Conservation (phyloP, 192 early-diverging fungal genomes). For the Linnemannia elongata region DNA sequence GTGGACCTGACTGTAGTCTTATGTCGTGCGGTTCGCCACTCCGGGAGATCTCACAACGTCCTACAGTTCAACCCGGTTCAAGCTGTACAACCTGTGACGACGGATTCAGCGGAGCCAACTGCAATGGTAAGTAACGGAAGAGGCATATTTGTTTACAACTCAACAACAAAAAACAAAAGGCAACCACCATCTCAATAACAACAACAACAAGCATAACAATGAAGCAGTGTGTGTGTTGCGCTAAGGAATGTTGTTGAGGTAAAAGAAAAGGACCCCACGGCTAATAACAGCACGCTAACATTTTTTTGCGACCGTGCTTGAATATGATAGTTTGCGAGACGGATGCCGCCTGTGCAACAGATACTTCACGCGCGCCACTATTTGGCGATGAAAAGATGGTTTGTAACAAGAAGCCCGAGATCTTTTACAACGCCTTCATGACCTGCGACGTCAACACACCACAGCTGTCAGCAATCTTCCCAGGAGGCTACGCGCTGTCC, state of each 20-base stretch:
- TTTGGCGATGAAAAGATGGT: constrained; percentile 55
- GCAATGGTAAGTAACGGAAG: constrained; percentile 55
- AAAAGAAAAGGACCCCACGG: not conserved
- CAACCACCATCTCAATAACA: no score
- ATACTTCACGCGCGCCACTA: constrained; percentile 27
- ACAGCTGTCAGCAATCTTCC: constrained; percentile 58
- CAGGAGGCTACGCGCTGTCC: constrained; percentile 52
- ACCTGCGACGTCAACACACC: constrained; percentile 57
- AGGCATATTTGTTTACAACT: no score
- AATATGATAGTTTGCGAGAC: constrained; percentile 46
- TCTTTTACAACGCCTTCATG: constrained; percentile 56
- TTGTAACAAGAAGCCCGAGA: constrained; percentile 65
- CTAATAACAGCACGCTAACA: not conserved
- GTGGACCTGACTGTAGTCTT: constrained; percentile 36
- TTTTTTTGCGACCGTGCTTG: not conserved
- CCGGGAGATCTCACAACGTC: constrained; percentile 23
- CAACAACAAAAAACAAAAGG: no score
- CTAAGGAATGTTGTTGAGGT: not conserved
- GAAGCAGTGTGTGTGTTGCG: not conserved
- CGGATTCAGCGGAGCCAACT: constrained; percentile 71
- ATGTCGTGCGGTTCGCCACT: constrained; percentile 40
- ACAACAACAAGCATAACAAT: not conserved
- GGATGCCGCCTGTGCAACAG: constrained; percentile 57
- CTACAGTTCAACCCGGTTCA: not conserved
- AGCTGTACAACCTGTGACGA: constrained; percentile 57